Evolutionary conservation across 352 stramenopile species (phyloP).

Genomic region (Globisporangium echinulatum): DNA sequence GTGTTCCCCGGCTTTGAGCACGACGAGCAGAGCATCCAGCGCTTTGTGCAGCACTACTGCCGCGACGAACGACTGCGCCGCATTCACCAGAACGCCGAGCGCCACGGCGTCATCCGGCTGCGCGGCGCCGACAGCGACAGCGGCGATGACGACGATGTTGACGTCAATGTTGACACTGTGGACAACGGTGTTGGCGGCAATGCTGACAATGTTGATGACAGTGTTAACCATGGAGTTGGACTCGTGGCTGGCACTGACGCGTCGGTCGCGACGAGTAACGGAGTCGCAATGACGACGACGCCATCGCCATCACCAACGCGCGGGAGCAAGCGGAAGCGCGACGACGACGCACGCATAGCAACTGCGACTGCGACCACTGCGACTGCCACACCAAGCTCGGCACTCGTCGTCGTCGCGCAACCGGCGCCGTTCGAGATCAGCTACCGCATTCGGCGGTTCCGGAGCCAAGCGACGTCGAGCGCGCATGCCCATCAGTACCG

Average conservation of each 20-base stretch:
- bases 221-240: neutral
- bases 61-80: conserved; percentile 68
- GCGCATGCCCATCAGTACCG: conserved; percentile 63
- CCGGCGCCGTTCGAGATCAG: conserved; percentile 34
- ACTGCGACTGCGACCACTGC: neutral
- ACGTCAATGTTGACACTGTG: neutral
- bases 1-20: conserved; percentile 57
- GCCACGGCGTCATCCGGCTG: conserved; percentile 48
- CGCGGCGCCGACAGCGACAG: conserved; percentile 33
- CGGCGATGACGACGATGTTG: conserved; percentile 1
- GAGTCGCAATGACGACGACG: too few relatives aligned
- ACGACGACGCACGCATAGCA: neutral
- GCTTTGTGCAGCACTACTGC: conserved; percentile 71
- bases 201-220: neutral
- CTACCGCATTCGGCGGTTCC: conserved; percentile 65
- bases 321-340: neutral
- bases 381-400: neutral
- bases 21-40: conserved; percentile 64
- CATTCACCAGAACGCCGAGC: conserved; percentile 53
- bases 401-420: neutral
- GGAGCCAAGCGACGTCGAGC: conserved; percentile 47
- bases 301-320: too few relatives aligned
- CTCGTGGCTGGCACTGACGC: neutral
- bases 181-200: neutral
- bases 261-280: neutral